These are phyloP conservation scores for Fremontodendron californicum DNA, from an alignment of 345 rosid species.

Conservation along the genomic window DNA sequence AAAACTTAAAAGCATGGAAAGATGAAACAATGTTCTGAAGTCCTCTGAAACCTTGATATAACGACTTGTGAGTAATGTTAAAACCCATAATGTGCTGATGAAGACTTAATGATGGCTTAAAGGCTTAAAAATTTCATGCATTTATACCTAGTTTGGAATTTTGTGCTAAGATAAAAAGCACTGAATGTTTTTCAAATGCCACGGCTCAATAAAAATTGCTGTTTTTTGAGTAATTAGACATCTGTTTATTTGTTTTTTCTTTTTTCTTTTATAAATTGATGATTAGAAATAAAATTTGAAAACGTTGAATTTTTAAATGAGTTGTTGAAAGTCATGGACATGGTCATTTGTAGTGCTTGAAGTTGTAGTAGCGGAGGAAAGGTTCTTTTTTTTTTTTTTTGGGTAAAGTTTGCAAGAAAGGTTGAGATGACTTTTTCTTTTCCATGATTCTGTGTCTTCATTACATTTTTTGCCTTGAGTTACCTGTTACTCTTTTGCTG, in stretches of 20 bases:
- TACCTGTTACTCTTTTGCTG: neutral
- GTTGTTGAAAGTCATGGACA: neutral
- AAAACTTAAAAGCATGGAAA: neutral
- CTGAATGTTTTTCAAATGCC: neutral
- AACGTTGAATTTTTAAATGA: neutral
- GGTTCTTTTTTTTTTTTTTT: neutral
- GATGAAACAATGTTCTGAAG: neutral
- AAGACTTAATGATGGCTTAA: neutral
- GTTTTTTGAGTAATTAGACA: neutral
- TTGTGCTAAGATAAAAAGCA: neutral
- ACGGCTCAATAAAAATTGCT: neutral
- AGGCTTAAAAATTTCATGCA: neutral
- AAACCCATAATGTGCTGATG: neutral
- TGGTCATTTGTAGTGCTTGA: neutral
- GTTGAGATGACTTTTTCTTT: neutral
- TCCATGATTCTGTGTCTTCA: neutral
- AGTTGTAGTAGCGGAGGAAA: neutral
- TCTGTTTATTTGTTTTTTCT: neutral
- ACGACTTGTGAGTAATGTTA: neutral
- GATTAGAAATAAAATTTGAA: neutral
- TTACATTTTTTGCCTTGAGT: neutral
- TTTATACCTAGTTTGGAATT: neutral
- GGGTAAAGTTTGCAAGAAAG: neutral
- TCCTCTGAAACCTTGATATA: neutral
- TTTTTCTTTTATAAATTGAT: neutral